Conservation (phyloP, 768 basidiomycete species). For the Boletus sp. region DNA sequence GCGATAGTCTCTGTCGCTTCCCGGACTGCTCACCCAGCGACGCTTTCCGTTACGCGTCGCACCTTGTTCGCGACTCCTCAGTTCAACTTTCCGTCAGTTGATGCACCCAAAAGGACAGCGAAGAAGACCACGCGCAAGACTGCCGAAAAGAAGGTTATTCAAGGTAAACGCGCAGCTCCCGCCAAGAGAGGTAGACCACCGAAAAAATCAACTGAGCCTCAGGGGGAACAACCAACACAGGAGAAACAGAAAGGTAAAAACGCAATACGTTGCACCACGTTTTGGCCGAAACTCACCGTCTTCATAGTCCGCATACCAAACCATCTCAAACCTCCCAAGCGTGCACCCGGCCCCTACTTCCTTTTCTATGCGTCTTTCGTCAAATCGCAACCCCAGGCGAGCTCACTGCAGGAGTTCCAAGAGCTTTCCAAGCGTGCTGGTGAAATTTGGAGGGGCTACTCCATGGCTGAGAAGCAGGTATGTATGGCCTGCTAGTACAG, state of each 20-base stretch:
- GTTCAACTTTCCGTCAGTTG: conserved; percentile 8
- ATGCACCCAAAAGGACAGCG: background rate
- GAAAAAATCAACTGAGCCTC: background rate
- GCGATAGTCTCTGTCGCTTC: background rate
- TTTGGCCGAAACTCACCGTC: conserved; percentile 4
- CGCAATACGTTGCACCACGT: background rate
- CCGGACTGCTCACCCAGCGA: background rate
- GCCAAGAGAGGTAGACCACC: conserved; percentile 9
- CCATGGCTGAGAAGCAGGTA: conserved; percentile 37
- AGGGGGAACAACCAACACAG: background rate
- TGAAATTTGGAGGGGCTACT: conserved; percentile 31
- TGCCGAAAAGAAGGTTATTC: background rate
- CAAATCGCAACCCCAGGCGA: background rate
- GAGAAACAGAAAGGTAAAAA: conserved; percentile 16
- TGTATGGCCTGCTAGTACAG: background rate
- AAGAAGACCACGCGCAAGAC: conserved; percentile 3
- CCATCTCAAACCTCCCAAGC: conserved; percentile 26
- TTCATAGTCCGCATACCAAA: conserved; percentile 14
- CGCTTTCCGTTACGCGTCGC: conserved; percentile 18
- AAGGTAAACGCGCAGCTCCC: background rate
- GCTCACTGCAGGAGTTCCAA: background rate
- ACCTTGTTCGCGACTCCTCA: conserved; percentile 24
- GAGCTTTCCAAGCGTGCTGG: conserved; percentile 20
- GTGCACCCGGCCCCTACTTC: conserved; percentile 23
- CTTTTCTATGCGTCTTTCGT: conserved; percentile 23